Evolutionary conservation across 768 basidiomycete species (phyloP).

Genomic region (Coprinellus aureogranulatus): DNA sequence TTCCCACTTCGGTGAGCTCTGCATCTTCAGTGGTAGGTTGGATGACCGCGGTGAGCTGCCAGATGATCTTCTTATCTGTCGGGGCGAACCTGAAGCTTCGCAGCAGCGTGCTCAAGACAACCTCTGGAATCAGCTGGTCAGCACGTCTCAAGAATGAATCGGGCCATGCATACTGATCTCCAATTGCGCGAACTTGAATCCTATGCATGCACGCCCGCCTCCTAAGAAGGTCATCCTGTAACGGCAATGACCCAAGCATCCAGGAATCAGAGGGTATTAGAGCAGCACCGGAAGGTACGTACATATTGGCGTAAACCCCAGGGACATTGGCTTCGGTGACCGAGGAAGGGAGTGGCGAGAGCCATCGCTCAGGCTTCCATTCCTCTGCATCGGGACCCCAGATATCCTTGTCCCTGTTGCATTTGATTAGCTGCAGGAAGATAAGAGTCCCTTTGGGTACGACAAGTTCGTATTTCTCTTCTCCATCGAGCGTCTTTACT

Average conservation of each 20-base stretch:
- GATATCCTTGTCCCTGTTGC: constrained; percentile 28
- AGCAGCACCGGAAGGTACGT: not conserved
- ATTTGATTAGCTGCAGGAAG: constrained; percentile 21
- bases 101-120: constrained; percentile 26
- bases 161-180: constrained; percentile 47
- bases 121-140: constrained; percentile 21
- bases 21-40: constrained; percentile 17
- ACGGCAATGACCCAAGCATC: too few relatives aligned
- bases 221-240: constrained; percentile 45
- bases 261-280: not conserved
- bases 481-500: constrained; percentile 25
- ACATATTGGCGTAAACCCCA: constrained; percentile 17
- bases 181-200: constrained; percentile 48
- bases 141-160: not conserved
- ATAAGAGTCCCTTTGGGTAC: constrained; percentile 26
- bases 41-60: constrained; percentile 26
- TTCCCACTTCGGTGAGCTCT: not conserved
- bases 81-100: constrained; percentile 26
- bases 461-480: constrained; percentile 20
- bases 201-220: constrained; percentile 44
- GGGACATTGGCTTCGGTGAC: constrained; percentile 20
- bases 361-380: constrained; percentile 42
- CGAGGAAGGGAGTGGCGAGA: constrained; percentile 30
- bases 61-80: constrained; percentile 26
- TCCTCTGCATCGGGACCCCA: constrained; percentile 38